Conservation (phyloP, 768 basidiomycete genomes). For the Mycena latifolia region DNA sequence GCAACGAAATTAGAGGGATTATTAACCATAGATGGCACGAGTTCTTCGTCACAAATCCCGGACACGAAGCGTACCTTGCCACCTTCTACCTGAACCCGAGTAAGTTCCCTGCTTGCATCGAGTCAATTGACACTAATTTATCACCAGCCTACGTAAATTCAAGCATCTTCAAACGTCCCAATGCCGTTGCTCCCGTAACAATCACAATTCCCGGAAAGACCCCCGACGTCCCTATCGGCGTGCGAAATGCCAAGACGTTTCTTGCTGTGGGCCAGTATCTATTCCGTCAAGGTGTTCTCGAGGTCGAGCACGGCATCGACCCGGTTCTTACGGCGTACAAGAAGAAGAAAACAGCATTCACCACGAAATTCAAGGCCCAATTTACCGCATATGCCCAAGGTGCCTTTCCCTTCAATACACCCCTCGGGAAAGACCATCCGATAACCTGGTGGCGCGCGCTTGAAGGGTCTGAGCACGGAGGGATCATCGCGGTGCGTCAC, state of each 20-base stretch:
- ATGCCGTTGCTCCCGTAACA: too few species aligned
- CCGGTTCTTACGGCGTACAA: constrained; percentile 34
- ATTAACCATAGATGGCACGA: constrained; percentile 7
- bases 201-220: constrained; percentile 34
- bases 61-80: constrained; percentile 3
- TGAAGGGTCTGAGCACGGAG: constrained; percentile 39
- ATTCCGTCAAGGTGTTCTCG: constrained; percentile 29
- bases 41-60: constrained; percentile 12
- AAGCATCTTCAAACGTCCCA: background rate
- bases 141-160: constrained; percentile 5
- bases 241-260: constrained; percentile 41
- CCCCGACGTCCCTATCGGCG: constrained; percentile 35
- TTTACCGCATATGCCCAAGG: too few species aligned
- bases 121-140: background rate
- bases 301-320: constrained; percentile 39
- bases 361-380: constrained; percentile 38
- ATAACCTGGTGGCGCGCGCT: constrained; percentile 41
- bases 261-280: constrained; percentile 40
- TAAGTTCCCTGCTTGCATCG: background rate
- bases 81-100: constrained; percentile 16
- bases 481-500: constrained; percentile 46
- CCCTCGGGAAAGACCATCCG: constrained; percentile 36
- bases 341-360: constrained; percentile 33
- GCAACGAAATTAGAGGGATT: constrained; percentile 8
- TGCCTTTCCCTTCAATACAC: constrained; percentile 40